Conservation (phyloP, 2,329 filamentous ascomycete genomes). For the Neofusicoccum laricinum region DNA sequence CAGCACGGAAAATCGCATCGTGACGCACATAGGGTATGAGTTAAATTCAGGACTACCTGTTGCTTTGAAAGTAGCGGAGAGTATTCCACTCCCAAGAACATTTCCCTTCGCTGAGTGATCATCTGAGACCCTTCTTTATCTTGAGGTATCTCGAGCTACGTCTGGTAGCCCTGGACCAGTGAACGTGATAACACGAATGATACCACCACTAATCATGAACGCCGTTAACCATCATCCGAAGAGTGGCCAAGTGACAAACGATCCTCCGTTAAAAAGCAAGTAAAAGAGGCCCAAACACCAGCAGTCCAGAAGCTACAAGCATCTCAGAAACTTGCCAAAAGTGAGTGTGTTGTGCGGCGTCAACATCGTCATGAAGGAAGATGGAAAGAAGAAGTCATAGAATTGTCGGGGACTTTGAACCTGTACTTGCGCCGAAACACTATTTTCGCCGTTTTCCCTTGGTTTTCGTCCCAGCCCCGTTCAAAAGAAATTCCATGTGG, state of each 20-base stretch:
- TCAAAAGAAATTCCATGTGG: neutral
- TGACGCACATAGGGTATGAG: neutral
- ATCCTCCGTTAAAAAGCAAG: neutral
- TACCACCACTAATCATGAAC: neutral
- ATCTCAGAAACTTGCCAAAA: neutral
- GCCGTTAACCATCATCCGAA: neutral
- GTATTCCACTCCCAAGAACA: neutral
- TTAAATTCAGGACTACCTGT: neutral
- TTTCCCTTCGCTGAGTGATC: neutral
- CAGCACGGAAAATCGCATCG: neutral
- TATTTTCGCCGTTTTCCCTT: slow-evolving; percentile 10
- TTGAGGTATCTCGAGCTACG: slow-evolving; percentile 9
- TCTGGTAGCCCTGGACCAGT: neutral
- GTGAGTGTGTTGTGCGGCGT: slow-evolving; percentile 1
- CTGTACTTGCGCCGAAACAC: slow-evolving; percentile 12
- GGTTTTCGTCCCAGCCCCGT: neutral
- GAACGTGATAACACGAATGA: neutral
- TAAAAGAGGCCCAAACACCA: neutral
- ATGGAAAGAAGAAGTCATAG: neutral
- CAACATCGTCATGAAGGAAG: slow-evolving; percentile 5
- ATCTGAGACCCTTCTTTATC: neutral
- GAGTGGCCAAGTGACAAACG: neutral
- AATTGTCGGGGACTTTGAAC: slow-evolving; percentile 1
- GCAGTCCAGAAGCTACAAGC: neutral
- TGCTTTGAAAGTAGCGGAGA: slow-evolving; percentile 7